These are phyloP conservation scores for Lyophyllum semitale DNA, from an alignment of 768 basidiomycete species.

Conservation along the genomic window DNA sequence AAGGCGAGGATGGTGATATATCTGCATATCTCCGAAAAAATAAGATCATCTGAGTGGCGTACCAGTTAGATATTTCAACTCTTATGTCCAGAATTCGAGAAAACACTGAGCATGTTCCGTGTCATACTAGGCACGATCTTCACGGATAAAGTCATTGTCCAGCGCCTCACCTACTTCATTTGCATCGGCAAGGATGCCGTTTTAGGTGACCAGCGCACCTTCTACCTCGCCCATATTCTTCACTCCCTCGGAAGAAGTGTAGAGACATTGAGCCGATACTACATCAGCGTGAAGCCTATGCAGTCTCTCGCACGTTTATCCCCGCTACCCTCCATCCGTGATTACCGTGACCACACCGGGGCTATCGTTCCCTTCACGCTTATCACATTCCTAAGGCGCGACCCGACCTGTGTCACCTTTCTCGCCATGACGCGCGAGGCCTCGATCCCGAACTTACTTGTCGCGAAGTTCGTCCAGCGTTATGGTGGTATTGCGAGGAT, in stretches of 20 bases:
- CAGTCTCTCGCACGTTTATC: not conserved
- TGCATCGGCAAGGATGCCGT: constrained; percentile 9
- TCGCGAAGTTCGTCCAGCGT: constrained; percentile 12
- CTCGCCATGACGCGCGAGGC: too few species aligned
- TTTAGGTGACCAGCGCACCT: constrained; percentile 1
- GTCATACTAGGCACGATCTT: constrained; percentile 16
- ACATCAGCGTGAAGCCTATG: not conserved
- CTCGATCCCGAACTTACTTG: not conserved
- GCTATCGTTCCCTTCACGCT: not conserved
- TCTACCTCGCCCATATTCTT: constrained; percentile 1
- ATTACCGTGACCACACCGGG: not conserved
- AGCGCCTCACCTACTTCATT: constrained; percentile 14
- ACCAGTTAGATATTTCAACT: too few species aligned
- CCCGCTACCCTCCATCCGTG: constrained; percentile 1
- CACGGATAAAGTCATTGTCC: constrained; percentile 14
- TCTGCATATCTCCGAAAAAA: too few species aligned
- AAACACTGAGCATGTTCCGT: constrained; percentile 9
- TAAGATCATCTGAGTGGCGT: too few species aligned
- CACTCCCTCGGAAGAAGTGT: constrained; percentile 6
- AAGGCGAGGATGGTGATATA: too few species aligned
- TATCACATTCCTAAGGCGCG: not conserved
- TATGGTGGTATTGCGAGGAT: too few species aligned
- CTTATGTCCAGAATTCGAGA: not conserved
- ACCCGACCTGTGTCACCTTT: too few species aligned
- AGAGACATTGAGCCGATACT: constrained; percentile 7